phyloP scores from a whole-genome alignment of 2,329 filamentous ascomycete species.

The Thielaviopsis ethacetica region DNA sequence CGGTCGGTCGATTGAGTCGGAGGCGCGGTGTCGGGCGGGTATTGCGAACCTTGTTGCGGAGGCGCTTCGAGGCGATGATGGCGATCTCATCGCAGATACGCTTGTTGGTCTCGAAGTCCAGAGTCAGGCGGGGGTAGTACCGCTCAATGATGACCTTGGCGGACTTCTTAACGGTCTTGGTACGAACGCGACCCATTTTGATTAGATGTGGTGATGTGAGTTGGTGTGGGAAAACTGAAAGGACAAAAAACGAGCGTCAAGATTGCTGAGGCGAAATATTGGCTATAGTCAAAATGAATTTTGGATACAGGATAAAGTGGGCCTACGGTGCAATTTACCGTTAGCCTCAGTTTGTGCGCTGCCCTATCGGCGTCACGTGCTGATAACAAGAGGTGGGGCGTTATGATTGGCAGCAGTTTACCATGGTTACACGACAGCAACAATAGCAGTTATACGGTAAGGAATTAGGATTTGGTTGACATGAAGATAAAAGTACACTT shows the following conservation, averaged over 20 bases:
- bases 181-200: conserved; percentile 56
- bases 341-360: conserved; percentile 4
- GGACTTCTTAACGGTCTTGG: conserved; percentile 57
- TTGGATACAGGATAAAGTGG: background rate
- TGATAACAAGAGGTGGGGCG: background rate
- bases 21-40: background rate
- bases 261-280: background rate
- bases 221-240: conserved; percentile 19
- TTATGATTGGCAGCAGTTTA: background rate
- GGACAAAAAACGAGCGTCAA: background rate
- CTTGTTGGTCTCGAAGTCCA: conserved; percentile 99
- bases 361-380: conserved; percentile 7
- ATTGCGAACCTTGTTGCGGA: conserved; percentile 80
- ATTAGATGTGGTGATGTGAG: conserved; percentile 27
- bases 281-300: conserved; percentile 3
- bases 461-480: background rate
- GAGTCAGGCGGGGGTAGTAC: conserved; percentile 93
- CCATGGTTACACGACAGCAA: background rate
- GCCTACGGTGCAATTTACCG: background rate
- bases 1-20: background rate
- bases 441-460: background rate
- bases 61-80: conserved; percentile 96
- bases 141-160: conserved; percentile 99
- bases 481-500: conserved; percentile 8
- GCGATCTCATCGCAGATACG: conserved; percentile 99